These are phyloP conservation scores for Sophora flavescens DNA, from an alignment of 306 rosid species.

Conservation along the genomic window DNA sequence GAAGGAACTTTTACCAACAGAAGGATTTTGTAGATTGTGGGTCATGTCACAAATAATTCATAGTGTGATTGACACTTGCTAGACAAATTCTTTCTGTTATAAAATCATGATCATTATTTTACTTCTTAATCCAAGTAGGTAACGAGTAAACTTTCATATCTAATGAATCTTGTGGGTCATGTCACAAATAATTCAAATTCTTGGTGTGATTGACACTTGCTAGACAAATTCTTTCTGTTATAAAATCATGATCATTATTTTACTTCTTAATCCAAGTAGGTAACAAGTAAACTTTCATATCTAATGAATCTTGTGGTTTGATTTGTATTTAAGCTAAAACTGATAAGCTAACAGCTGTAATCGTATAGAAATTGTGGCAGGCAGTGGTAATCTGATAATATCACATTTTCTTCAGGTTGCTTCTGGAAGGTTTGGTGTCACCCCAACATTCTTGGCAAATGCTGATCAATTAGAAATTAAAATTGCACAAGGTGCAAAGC, in stretches of 20 bases:
- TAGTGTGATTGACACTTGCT: slow-evolving; percentile 29
- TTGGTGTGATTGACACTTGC: slow-evolving; percentile 31
- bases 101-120: slow-evolving; percentile 8
- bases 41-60: background rate
- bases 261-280: slow-evolving; percentile 32
- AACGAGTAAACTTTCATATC: slow-evolving; percentile 17
- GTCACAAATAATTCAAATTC: background rate
- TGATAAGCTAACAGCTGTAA: slow-evolving; percentile 21
- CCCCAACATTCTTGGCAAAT: slow-evolving; percentile 98
- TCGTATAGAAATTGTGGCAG: slow-evolving; percentile 14
- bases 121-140: slow-evolving; percentile 31
- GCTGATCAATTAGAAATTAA: slow-evolving; percentile 97
- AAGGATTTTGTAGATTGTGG: slow-evolving; percentile 1
- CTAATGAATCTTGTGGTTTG: slow-evolving; percentile 10
- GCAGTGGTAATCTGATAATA: slow-evolving; percentile 44
- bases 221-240: background rate
- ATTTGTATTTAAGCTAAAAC: slow-evolving; percentile 31
- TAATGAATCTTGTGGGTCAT: slow-evolving; percentile 8
- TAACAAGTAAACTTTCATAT: slow-evolving; percentile 15
- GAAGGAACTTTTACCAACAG: slow-evolving; percentile 1
- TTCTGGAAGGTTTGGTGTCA: slow-evolving; percentile 99
- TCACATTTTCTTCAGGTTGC: slow-evolving; percentile 78
- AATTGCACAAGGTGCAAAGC: slow-evolving; percentile 99
- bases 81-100: slow-evolving; percentile 1
- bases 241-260: slow-evolving; percentile 8